phyloP scores from a whole-genome alignment of 805 yeast species.

The Sungouiella blattae region DNA sequence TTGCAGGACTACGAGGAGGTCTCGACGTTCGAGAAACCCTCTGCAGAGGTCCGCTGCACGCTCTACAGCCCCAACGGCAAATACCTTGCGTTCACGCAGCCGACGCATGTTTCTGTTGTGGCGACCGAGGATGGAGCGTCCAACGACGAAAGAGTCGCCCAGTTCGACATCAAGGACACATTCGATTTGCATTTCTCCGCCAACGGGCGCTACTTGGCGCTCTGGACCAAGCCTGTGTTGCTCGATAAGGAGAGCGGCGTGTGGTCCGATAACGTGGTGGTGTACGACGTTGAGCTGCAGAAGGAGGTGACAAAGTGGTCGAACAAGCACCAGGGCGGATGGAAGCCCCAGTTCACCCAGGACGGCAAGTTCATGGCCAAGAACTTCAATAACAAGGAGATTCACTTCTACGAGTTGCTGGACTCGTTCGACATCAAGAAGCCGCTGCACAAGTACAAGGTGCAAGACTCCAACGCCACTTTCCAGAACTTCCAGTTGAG shows the following conservation, averaged over 20 bases:
- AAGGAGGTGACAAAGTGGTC: slow-evolving; percentile 58
- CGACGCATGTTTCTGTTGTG: slow-evolving; percentile 53
- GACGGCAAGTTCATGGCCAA: slow-evolving; percentile 74
- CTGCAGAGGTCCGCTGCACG: slow-evolving; percentile 57
- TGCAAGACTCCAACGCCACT: slow-evolving; percentile 48
- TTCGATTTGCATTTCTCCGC: slow-evolving; percentile 89
- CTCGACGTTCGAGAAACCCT: slow-evolving; percentile 32
- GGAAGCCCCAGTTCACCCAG: slow-evolving; percentile 87
- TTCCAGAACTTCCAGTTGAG: slow-evolving; percentile 62
- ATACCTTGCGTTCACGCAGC: slow-evolving; percentile 70
- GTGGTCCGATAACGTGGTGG: slow-evolving; percentile 73
- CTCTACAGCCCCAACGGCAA: slow-evolving; percentile 66
- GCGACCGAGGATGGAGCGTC: slow-evolving; percentile 43
- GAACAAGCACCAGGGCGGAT: slow-evolving; percentile 80
- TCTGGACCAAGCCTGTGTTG: slow-evolving; percentile 87
- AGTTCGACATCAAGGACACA: slow-evolving; percentile 59
- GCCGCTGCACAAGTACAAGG: slow-evolving; percentile 56
- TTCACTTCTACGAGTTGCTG: slow-evolving; percentile 61
- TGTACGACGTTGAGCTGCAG: slow-evolving; percentile 53
- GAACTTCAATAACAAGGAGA: slow-evolving; percentile 51
- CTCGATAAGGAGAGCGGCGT: slow-evolving; percentile 63
- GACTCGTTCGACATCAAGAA: slow-evolving; percentile 32
- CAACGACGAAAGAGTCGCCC: slow-evolving; percentile 42
- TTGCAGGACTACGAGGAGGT: slow-evolving; percentile 33
- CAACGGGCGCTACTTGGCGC: slow-evolving; percentile 70